Evolutionary conservation across 179 eudicot genomes (phyloP), one percentile per base, ranked within the genome.

Genomic region (Spinacia oleracea): DNA sequence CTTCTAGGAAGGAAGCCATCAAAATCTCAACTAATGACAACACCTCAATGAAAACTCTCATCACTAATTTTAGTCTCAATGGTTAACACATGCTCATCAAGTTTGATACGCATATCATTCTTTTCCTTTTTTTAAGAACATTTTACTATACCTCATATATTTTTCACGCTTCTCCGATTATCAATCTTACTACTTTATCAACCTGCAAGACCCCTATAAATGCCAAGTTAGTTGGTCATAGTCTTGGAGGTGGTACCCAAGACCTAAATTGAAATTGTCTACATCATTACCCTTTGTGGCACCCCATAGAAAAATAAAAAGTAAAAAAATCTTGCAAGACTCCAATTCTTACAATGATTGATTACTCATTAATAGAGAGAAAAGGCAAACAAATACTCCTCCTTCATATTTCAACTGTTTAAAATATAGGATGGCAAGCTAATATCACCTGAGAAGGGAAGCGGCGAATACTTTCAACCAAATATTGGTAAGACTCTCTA

Each of bases 391-490:
- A 80, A 56, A 4, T 32, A 60, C 23, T 43, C 81, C 27, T 70
- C 7, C 60, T 60, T 62, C 21, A 4, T 21, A 46, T 25, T 46
- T 9, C 32, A 21, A 34, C 9, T 45, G 34, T 50, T 72, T 21
- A 34, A 71, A 20, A 11, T 42, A 21, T 29, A 25, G 40, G 76
- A 60, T 9, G 59, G 66, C 6, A 77, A 76, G 55, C 66, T 40
- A 16, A 21, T 18, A 78, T 81, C 48, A 95, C 98, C 98, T 93
- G 98, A 12, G 92, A 60, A 20, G 98, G 98, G 67, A 95, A 95
- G 74, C 97, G 89, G 51, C 97, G 92, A 71, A 89, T 85, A 66
- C 98, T 95, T 87, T 95, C 98, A 83, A 95, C 98, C 84, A 93
- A 83, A 81, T 95, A 95, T 76, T 88, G 95, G 77, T 95, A 95